A percentile compares a stretch with the other conserved stretches of the same genome.
These are phyloP conservation scores for Neopestalotiopsis sp. DNA, from an alignment of 2,329 filamentous ascomycete species.

Conservation along the genomic window DNA sequence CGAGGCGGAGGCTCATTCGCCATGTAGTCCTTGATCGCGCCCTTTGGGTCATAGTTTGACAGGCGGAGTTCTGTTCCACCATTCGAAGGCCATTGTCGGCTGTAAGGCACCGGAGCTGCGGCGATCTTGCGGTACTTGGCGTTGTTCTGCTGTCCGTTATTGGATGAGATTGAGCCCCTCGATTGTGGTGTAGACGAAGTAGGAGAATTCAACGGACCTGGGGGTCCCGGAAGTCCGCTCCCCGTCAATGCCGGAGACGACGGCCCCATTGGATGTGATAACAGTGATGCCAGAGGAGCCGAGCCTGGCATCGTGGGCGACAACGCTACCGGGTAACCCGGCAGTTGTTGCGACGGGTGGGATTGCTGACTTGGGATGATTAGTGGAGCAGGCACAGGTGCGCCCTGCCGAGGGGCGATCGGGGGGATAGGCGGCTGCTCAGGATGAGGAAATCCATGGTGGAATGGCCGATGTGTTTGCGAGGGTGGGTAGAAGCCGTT, in stretches of 20 bases:
- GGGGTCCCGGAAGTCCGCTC: slow-evolving; percentile 16
- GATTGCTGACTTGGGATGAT: slow-evolving; percentile 28
- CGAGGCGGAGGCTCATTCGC: slow-evolving; percentile 61
- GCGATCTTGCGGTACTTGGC: slow-evolving; percentile 63
- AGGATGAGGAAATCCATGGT: slow-evolving; percentile 40
- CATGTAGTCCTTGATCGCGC: slow-evolving; percentile 63
- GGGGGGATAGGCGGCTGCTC: slow-evolving; percentile 34
- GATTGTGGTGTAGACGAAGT: background rate
- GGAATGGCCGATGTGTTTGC: slow-evolving; percentile 39
- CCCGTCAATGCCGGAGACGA: slow-evolving; percentile 32
- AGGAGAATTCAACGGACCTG: slow-evolving; percentile 7
- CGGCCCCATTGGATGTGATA: slow-evolving; percentile 30
- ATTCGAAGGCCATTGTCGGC: slow-evolving; percentile 53
- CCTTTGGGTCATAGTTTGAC: slow-evolving; percentile 59
- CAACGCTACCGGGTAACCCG: slow-evolving; percentile 30
- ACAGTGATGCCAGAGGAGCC: slow-evolving; percentile 31
- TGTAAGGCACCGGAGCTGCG: slow-evolving; percentile 60
- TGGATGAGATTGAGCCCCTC: slow-evolving; percentile 19
- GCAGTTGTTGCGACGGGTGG: slow-evolving; percentile 26
- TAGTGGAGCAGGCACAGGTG: slow-evolving; percentile 22
- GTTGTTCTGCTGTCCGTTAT: slow-evolving; percentile 26
- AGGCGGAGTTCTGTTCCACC: slow-evolving; percentile 59
- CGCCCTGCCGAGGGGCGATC: slow-evolving; percentile 31
- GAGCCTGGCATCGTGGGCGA: slow-evolving; percentile 31
- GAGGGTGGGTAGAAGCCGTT: slow-evolving; percentile 42